Conservation (phyloP, 352 stramenopile genomes). For the Globisporangium sylvaticum region DNA sequence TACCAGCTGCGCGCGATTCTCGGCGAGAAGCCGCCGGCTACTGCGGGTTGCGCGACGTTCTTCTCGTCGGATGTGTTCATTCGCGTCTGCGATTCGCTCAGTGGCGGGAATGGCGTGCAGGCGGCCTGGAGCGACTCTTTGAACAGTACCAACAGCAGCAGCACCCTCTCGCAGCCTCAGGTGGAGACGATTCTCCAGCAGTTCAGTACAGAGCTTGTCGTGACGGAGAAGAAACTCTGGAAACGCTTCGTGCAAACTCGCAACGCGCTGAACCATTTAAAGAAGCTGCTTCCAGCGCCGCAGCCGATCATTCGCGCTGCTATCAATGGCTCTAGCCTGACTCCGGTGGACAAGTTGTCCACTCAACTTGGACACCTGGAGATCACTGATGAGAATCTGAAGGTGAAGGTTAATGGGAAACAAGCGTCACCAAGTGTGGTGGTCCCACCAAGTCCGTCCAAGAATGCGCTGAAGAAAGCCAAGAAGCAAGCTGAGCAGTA, state of each 20-base stretch:
- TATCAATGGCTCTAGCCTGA: neutral
- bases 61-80: slow-evolving; percentile 70
- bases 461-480: neutral
- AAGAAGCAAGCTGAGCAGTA: neutral
- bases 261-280: neutral
- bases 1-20: slow-evolving; percentile 48
- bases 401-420: neutral
- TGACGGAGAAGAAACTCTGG: neutral
- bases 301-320: neutral
- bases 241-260: neutral
- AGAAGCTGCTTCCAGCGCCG: slow-evolving; percentile 1
- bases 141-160: neutral
- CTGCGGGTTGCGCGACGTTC: slow-evolving; percentile 39
- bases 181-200: slow-evolving; percentile 18
- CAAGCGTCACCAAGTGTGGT: neutral
- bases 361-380: slow-evolving; percentile 7
- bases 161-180: slow-evolving; percentile 20
- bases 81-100: slow-evolving; percentile 30
- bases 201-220: slow-evolving; percentile 1
- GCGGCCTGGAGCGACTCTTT: slow-evolving; percentile 14
- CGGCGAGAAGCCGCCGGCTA: slow-evolving; percentile 35
- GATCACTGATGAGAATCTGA: neutral
- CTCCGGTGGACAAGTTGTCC: neutral
- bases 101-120: slow-evolving; percentile 3
- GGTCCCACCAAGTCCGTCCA: neutral